Percentiles rank a stretch among this genome's conserved stretches.
phyloP scores from a whole-genome alignment of 2,329 filamentous ascomycete species.

The Colletotrichum falcatum region DNA sequence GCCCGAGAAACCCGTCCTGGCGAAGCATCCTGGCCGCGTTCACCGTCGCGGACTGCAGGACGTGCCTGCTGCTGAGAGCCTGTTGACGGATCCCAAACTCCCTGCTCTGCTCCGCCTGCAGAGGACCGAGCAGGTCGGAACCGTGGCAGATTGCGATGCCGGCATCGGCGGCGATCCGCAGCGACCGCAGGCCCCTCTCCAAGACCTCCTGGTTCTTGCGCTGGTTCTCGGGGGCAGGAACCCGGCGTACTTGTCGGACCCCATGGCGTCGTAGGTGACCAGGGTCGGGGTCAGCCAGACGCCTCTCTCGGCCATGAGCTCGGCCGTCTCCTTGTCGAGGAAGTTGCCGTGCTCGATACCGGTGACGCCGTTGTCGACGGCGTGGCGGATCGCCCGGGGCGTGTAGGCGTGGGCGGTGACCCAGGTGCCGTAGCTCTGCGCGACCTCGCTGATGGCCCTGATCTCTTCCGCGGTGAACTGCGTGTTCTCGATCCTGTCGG shows the following conservation, averaged over 20 bases:
- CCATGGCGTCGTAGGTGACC: constrained; percentile 63
- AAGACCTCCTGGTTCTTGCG: constrained; percentile 66
- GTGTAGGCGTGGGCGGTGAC: constrained; percentile 72
- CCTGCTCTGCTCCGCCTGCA: constrained; percentile 48
- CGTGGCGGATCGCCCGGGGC: constrained; percentile 64
- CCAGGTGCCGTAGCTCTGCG: constrained; percentile 61
- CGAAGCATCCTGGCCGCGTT: constrained; percentile 63
- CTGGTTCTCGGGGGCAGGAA: constrained; percentile 59
- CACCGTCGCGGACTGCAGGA: constrained; percentile 52
- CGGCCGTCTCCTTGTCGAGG: constrained; percentile 56
- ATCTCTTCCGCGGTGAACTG: constrained; percentile 71
- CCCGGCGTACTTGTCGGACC: constrained; percentile 54
- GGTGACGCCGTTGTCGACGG: constrained; percentile 65
- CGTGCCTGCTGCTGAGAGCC: constrained; percentile 43
- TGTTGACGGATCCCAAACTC: constrained; percentile 49
- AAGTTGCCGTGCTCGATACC: constrained; percentile 64
- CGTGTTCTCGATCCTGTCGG: constrained; percentile 63
- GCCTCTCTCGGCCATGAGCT: constrained; percentile 61
- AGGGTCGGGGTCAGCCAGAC: constrained; percentile 67
- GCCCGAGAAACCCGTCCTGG: constrained; percentile 60
- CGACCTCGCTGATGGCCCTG: constrained; percentile 63
- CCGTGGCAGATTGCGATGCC: constrained; percentile 69
- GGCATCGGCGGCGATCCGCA: constrained; percentile 62
- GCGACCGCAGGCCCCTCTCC: constrained; percentile 56
- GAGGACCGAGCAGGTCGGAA: constrained; percentile 52